Base-by-base conservation (phyloP, 352 stramenopile genomes). In the Phytophthora pluvialis region DNA sequence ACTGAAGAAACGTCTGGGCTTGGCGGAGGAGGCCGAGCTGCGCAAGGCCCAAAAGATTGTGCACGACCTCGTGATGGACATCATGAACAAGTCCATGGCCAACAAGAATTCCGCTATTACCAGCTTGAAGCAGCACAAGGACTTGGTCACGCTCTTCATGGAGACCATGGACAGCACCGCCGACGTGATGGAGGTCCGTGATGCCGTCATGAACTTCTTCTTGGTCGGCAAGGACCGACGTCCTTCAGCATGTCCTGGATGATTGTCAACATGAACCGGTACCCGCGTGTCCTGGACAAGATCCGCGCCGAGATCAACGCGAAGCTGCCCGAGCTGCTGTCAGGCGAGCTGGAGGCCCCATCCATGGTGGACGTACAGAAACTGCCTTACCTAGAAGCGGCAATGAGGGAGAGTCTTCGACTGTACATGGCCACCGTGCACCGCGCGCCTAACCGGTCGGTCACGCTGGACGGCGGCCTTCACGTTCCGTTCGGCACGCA, bases 181-280 rank as follows among this genome's bases (percentile, higher is more conserved):
- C 3, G 53, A 61, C 25, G 32, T 70, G 31, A 60, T 83, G 12
- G 57, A 72, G 36, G 44, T 93, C 5, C 84, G 80, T 10, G 81
- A 95, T 71, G 81, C 91, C 35, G 74, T 82, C 15, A 69, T 92
- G 31, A 94, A 85, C 48, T 91, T 95, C 54, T 84, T 97, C 49
- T 63, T 88, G 11, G 81, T 72, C 5, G 82, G 83, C 11, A 77
- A 86, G 5, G 83, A 91, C 52, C 86, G 6, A 92, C 86, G 4
- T 78, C 82, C 2, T 78, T 78, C 39, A 86, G 67, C 11, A 73
- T 96, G 49, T 60, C 72, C 8, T 97, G 84, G 82, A 82, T 93
- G 56, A 47, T 96, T 21, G 70, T 94, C 47, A 84, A 90, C 67
- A 77, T 96, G 51, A 87, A 85, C 44, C 78, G 76, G 0, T 67